Evolutionary conservation across 495 filamentous ascomycete species (phyloP).

Genomic region (Pseudomonodictys pantanalensis): DNA sequence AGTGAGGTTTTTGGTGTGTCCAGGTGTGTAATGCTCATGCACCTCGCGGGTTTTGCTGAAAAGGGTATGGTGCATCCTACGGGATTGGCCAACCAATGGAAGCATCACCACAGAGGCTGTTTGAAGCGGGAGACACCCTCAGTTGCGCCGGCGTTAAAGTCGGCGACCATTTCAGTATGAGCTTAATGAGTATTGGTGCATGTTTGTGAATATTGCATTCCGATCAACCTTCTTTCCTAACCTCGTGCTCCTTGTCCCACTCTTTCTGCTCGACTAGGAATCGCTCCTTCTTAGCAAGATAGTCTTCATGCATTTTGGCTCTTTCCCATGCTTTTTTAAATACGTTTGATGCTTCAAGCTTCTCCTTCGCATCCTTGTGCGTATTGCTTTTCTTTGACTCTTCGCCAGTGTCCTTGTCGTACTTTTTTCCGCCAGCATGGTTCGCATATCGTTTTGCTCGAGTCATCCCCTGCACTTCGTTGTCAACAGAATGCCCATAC

Average conservation of each 20-base stretch:
- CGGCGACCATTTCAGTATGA: too few species aligned
- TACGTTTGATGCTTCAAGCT: constrained; percentile 37
- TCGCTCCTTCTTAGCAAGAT: constrained; percentile 42
- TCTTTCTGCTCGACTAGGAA: constrained; percentile 44
- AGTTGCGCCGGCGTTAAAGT: too few species aligned
- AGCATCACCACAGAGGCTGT: too few species aligned
- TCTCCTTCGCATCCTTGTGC: constrained; percentile 36
- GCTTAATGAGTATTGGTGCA: too few species aligned
- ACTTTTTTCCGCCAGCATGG: constrained; percentile 51
- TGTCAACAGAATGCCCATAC: neutral
- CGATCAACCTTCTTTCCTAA: too few species aligned
- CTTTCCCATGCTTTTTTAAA: constrained; percentile 46
- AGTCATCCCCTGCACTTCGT: constrained; percentile 46
- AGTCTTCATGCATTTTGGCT: constrained; percentile 44
- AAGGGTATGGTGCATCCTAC: too few species aligned
- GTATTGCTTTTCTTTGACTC: constrained; percentile 33
- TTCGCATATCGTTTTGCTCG: constrained; percentile 52
- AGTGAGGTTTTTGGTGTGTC: too few species aligned
- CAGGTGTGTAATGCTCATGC: too few species aligned
- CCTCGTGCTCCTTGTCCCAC: constrained; percentile 36
- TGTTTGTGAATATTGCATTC: too few species aligned
- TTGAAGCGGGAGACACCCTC: too few species aligned
- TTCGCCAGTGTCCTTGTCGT: constrained; percentile 37
- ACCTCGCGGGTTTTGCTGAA: too few species aligned
- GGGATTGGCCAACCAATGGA: too few species aligned